Conservation (phyloP, 176 grass and related monocot genomes). For the Hordeum marinum region DNA sequence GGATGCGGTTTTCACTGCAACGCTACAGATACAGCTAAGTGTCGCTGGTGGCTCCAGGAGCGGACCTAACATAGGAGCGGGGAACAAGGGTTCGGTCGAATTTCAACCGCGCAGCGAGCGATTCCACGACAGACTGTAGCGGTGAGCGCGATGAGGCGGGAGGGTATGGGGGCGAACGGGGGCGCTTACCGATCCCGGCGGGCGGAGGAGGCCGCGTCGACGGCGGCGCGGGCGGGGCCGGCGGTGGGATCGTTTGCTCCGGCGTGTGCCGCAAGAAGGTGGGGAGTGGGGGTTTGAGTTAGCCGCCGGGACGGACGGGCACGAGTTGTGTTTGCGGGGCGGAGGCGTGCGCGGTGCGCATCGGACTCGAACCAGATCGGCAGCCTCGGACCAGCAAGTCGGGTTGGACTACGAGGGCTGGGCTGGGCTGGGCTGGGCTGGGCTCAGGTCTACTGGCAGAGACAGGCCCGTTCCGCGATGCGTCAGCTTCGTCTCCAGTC, state of each 20-base stretch:
- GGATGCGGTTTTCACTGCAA: neutral
- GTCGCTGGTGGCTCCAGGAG: neutral
- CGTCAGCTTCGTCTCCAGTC: no score
- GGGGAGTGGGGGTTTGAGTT: neutral
- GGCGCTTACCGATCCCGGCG: neutral
- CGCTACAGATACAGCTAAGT: neutral
- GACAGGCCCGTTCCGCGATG: no score
- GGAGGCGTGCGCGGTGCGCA: neutral
- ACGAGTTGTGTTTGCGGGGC: neutral
- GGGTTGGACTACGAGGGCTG: neutral
- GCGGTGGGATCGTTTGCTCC: neutral
- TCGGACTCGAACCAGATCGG: neutral
- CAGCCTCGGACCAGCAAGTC: no score
- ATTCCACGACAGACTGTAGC: neutral
- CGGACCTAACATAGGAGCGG: neutral
- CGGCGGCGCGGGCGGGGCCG: neutral
- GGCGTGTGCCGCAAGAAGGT: constrained; percentile 15
- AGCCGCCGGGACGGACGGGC: neutral
- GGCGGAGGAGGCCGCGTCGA: neutral
- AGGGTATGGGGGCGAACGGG: neutral
- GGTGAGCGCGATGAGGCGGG: neutral
- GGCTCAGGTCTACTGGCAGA: no score
- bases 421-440: no score
- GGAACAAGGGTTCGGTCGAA: neutral
- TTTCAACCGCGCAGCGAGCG: no score